These are phyloP conservation scores for Chionographis japonica DNA, from an alignment of 106 monocot species.

Conservation along the genomic window DNA sequence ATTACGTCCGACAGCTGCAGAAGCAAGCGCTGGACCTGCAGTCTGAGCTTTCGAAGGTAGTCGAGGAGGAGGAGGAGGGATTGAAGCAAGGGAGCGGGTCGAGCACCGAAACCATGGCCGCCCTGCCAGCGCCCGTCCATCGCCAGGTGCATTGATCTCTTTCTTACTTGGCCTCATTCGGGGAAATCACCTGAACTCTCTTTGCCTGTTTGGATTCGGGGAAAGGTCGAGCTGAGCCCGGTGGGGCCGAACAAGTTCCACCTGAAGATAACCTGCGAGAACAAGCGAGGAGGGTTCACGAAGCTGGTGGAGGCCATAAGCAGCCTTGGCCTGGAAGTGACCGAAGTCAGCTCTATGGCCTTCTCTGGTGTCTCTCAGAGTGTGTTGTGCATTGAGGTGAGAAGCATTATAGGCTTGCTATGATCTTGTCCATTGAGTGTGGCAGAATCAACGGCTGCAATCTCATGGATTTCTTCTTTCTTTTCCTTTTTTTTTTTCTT, in stretches of 20 bases:
- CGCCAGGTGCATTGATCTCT: conserved; percentile 24
- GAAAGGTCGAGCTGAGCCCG: conserved; percentile 30
- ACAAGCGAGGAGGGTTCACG: conserved; percentile 16
- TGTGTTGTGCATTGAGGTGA: conserved; percentile 39
- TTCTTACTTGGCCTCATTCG: neutral
- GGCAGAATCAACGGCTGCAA: too few species aligned
- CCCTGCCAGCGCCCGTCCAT: conserved; percentile 3
- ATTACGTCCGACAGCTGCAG: conserved; percentile 62
- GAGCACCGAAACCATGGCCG: conserved; percentile 10
- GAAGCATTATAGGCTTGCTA: neutral
- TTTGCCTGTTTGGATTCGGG: conserved; percentile 4
- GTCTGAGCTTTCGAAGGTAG: conserved; percentile 31
- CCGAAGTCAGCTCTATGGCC: conserved; percentile 20
- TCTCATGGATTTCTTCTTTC: neutral
- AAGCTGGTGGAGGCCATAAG: conserved; percentile 36
- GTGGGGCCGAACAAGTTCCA: conserved; percentile 40
- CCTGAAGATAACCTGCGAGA: conserved; percentile 27
- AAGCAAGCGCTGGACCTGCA: conserved; percentile 45
- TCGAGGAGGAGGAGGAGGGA: conserved; percentile 18
- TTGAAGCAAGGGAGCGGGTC: conserved; percentile 29
- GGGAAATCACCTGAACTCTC: too few species aligned
- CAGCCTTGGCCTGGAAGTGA: conserved; percentile 27
- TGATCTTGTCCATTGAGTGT: too few species aligned
- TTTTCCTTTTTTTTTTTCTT: neutral
- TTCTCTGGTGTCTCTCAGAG: conserved; percentile 23